Base-by-base conservation (phyloP, 2,329 filamentous ascomycete species). In the Fusarium tjaetaba region DNA sequence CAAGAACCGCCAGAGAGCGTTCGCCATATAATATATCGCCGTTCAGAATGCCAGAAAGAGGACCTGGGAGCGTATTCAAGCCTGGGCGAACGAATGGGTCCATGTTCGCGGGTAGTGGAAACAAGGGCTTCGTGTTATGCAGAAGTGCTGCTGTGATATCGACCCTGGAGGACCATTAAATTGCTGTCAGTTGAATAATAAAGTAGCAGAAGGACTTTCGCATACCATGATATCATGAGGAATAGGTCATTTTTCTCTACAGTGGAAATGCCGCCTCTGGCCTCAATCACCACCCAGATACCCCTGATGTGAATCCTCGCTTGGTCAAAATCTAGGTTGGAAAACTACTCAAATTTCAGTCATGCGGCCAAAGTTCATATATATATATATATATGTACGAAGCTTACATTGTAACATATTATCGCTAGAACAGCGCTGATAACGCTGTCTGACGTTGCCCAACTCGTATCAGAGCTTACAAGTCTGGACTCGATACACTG, bases 111-210 rank as follows among this genome's bases (percentile, higher is more conserved):
- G 38, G 49, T 41, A 52, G 32, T 41, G 59, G 60, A 58, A 67
- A 67, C 8, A 30, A 52, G 39, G 64, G 64, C 20, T 51, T 58
- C 10, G 60, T 67, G 51, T 58, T 34, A n/a, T 64, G 60, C 28
- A 58, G 43, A 32, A 67, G 56, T 64, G 64, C 64, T 64, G 64
- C 45, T 0, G 64, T 67, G 43, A 67, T 46, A n/a, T 67, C 64
- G 7, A 58, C 64, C 64, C 64, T 67, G 26, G 32, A 22, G 26
- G 4, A 6, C 20, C 20, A 48, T 30, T 11, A 11, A 48, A 8
- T n/a, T 14, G 10, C 20, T 30, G 20, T 5, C 4, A 11, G 22
- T n/a, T n/a, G 16, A 30, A 5, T n/a, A 4, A n/a, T 5, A 28
- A 30, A 16, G 32, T 32, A 26, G 7, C 46, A 15, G 3, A 32